Evolutionary conservation across 345 rosid genomes (phyloP), one percentile per base, ranked within the genome.

Genomic region (Hibiscus tridactylites): DNA sequence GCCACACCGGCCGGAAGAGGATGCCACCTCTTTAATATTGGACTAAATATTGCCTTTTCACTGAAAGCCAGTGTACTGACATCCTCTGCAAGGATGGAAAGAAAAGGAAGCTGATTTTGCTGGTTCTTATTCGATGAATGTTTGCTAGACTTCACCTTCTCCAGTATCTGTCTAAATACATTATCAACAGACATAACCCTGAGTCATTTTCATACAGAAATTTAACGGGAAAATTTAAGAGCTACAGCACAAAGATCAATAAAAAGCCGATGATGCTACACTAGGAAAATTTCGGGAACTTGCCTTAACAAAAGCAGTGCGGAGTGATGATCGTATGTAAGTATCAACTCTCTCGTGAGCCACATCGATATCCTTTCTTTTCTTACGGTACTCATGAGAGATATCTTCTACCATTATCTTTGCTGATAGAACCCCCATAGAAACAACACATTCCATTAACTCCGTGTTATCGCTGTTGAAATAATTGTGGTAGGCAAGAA

Each of bases 1-100:
- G 99, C 98, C 59, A 95, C 93, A 60, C 99, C 98, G 16, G 99
- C 99, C 6, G 99, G 87, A 72, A 95, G 85, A 61, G 99, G 98
- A 80, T 95, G 99, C 99, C 99, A 92, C 74, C 83, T 86, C 90
- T 95, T 92, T 79, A 90, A 81, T 83, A 95, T 85, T 19, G 98
- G 94, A 84, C 99, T 92, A 60, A 88, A 95, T 35, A 92, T 86
- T 70, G 79, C 79, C 81, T 83, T 90, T 83, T 95, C 98, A 6
- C 83, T 86, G 75, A 84, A 44, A 9, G 97, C 98, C 74, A 95
- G 79, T 75, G 90, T 97, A 21, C 89, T 92, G 74, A 92, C 97
- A 82, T 95, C 97, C 78, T 89, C 88, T 44, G 91, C 94, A 17
- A 95, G 98, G 72, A 90, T 83, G 53, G 53, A 49, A 12, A 49